Conservation (phyloP, 2,329 filamentous ascomycete species). For the Beauveria brongniartii region DNA sequence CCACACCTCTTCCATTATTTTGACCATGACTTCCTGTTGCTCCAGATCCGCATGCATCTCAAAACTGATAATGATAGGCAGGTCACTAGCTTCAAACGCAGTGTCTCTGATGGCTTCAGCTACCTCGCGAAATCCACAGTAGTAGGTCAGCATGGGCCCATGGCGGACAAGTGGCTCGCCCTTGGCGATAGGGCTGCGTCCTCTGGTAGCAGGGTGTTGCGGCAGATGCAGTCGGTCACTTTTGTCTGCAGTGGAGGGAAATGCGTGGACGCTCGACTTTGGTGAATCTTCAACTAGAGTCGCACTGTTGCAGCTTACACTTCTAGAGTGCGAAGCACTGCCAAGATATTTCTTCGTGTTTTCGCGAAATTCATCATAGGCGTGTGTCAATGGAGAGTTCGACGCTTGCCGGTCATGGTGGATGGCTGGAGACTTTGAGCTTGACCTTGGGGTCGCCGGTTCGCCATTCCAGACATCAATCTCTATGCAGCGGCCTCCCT, state of each 20-base stretch:
- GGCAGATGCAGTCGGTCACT: slow-evolving; percentile 27
- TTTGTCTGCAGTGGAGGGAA: slow-evolving; percentile 24
- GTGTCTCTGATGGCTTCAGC: slow-evolving; percentile 71
- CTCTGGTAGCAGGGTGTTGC: slow-evolving; percentile 16
- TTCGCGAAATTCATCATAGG: slow-evolving; percentile 25
- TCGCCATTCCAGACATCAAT: slow-evolving; percentile 90
- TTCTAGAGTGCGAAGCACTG: slow-evolving; percentile 30
- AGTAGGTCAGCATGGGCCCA: slow-evolving; percentile 72
- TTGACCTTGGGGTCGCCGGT: slow-evolving; percentile 26
- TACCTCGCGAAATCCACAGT: slow-evolving; percentile 81
- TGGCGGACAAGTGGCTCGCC: slow-evolving; percentile 76
- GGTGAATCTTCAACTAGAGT: slow-evolving; percentile 23
- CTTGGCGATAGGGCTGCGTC: slow-evolving; percentile 25
- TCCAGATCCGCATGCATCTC: slow-evolving; percentile 78
- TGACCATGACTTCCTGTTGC: slow-evolving; percentile 87
- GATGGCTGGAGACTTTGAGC: slow-evolving; percentile 30
- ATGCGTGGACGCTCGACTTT: slow-evolving; percentile 22
- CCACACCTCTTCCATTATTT: slow-evolving; percentile 91
- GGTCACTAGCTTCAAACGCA: slow-evolving; percentile 65
- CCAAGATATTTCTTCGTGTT: slow-evolving; percentile 20
- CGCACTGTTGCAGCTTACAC: slow-evolving; percentile 30
- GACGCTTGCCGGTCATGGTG: slow-evolving; percentile 41
- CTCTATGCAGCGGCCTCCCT: slow-evolving; percentile 83
- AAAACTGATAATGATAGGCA: slow-evolving; percentile 85
- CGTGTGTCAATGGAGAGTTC: slow-evolving; percentile 32